phyloP scores from a whole-genome alignment of 73 alveolate species.

The Stentor roeselii region DNA sequence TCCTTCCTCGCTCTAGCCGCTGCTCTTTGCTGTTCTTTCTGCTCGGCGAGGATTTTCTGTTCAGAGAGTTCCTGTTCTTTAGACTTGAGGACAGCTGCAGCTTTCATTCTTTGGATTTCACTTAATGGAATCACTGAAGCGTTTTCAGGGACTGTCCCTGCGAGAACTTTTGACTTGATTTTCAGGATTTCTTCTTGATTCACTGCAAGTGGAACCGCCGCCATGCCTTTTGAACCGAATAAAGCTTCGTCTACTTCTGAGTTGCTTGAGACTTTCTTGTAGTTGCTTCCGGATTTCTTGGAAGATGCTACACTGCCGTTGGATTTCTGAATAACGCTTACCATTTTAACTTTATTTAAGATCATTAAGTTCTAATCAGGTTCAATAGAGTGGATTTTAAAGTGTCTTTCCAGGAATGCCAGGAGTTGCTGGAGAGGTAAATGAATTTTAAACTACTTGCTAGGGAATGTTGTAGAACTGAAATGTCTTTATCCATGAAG shows the following conservation, averaged over 20 bases:
- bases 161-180: neutral
- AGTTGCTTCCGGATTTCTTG: conserved; percentile 11
- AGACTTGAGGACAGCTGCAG: conserved; percentile 54
- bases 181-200: neutral
- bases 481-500: neutral
- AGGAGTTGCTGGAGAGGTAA: neutral
- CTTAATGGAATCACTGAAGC: conserved; percentile 49
- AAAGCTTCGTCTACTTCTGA: conserved; percentile 21
- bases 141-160: conserved; percentile 25
- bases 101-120: conserved; percentile 64
- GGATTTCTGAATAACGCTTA: conserved; percentile 4
- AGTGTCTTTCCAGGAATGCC: neutral
- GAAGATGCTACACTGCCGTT: conserved; percentile 21
- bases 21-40: conserved; percentile 61
- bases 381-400: neutral
- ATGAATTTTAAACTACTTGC: neutral
- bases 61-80: conserved; percentile 57
- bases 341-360: neutral
- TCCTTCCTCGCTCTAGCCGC: conserved; percentile 71
- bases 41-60: conserved; percentile 61
- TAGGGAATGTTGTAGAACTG: neutral
- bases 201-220: neutral
- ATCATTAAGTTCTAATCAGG: neutral
- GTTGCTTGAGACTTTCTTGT: conserved; percentile 20
- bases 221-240: conserved; percentile 16